Evolutionary conservation across 495 filamentous ascomycete species (phyloP).

Genomic region (Penicillium steckii): DNA sequence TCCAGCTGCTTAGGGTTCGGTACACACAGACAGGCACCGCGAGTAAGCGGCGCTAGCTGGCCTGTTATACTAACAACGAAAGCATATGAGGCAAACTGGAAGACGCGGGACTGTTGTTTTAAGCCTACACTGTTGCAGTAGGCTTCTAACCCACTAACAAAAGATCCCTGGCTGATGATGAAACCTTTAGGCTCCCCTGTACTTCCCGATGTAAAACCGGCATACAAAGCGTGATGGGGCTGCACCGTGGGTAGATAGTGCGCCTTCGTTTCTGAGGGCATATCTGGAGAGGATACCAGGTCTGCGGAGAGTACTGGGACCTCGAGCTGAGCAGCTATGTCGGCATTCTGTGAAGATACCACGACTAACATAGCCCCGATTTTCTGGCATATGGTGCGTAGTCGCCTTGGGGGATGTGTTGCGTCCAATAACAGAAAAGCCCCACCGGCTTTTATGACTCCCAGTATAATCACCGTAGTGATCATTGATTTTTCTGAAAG

Average conservation of each 20-base stretch:
- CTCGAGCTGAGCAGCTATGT: not conserved
- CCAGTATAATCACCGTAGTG: constrained; percentile 41
- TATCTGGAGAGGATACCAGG: not conserved
- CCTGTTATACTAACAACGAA: constrained; percentile 6
- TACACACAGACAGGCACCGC: constrained; percentile 4
- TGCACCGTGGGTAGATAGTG: not conserved
- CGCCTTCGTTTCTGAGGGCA: not conserved
- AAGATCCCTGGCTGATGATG: not conserved
- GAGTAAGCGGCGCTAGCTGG: constrained; percentile 1
- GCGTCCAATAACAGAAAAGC: constrained; percentile 11
- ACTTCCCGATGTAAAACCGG: constrained; percentile 10
- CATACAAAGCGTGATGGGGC: not conserved
- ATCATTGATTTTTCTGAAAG: constrained; percentile 18
- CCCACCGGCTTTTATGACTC: constrained; percentile 43
- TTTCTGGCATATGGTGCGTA: not conserved
- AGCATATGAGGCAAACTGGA: constrained; percentile 12
- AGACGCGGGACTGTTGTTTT: constrained; percentile 4
- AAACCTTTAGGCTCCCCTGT: constrained; percentile 8
- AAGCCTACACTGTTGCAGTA: not conserved
- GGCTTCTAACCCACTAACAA: not conserved
- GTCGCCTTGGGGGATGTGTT: not conserved
- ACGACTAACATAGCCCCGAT: not conserved
- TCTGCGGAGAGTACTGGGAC: not conserved
- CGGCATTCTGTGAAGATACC: not conserved
- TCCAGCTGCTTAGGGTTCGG: not conserved